Conservation (phyloP, 768 basidiomycete genomes). For the Calocybe indica region DNA sequence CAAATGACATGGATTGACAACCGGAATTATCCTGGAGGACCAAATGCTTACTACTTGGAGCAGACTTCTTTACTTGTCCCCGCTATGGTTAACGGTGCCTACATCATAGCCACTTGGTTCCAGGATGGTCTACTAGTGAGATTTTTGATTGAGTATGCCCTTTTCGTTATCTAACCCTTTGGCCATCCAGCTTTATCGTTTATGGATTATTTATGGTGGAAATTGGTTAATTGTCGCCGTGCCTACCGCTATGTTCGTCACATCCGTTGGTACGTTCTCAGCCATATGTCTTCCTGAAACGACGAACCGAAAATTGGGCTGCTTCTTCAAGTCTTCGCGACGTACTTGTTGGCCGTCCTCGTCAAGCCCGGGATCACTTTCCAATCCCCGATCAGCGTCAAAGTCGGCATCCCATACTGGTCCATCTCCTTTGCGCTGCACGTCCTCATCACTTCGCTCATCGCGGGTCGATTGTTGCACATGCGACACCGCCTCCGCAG, state of each 20-base stretch:
- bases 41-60: constrained; percentile 30
- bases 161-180: constrained; percentile 21
- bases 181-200: constrained; percentile 42
- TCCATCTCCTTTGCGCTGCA: constrained; percentile 33
- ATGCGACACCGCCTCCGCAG: constrained; percentile 23
- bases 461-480: constrained; percentile 25
- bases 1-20: constrained; percentile 30
- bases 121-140: constrained; percentile 37
- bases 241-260: constrained; percentile 30
- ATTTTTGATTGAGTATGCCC: not conserved
- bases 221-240: constrained; percentile 24
- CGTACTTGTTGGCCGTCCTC: constrained; percentile 36
- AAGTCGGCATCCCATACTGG: constrained; percentile 29
- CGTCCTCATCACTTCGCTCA: constrained; percentile 35
- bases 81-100: constrained; percentile 16
- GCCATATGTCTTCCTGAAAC: not conserved
- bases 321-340: constrained; percentile 28
- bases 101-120: constrained; percentile 32
- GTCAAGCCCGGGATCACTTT: constrained; percentile 34
- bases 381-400: constrained; percentile 29
- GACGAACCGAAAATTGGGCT: not conserved
- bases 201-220: constrained; percentile 22
- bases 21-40: constrained; percentile 26
- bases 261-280: constrained; percentile 31
- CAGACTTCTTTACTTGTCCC: too few species aligned